phyloP scores from a whole-genome alignment of 2,329 filamentous ascomycete genomes.

The Diaporthe batatas region DNA sequence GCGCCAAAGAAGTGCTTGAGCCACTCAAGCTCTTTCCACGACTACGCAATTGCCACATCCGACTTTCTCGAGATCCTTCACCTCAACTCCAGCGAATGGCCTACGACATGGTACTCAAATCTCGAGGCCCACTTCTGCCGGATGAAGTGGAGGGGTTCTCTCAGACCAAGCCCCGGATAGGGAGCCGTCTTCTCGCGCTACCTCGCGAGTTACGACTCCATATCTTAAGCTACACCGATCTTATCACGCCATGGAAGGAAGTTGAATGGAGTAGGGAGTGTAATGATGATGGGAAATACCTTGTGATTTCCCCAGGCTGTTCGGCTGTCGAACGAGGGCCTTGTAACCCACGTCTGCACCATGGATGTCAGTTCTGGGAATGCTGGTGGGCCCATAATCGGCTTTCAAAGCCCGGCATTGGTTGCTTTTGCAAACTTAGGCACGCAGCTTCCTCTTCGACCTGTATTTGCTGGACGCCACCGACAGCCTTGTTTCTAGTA shows the following conservation, averaged over 20 bases:
- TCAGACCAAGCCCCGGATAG: not conserved
- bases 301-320: not conserved
- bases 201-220: not conserved
- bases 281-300: not conserved
- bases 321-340: rapidly evolving
- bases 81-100: not conserved
- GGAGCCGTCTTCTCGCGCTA: not conserved
- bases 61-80: not conserved
- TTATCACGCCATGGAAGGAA: not conserved
- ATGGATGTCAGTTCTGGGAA: not conserved
- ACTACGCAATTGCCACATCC: not conserved
- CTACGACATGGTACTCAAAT: not conserved
- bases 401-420: not conserved
- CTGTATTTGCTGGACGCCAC: not conserved
- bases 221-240: not conserved
- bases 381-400: not conserved
- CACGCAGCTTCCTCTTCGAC: constrained; percentile 1
- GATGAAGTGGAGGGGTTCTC: not conserved
- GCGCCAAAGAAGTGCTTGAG: not conserved
- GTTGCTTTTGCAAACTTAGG: not conserved
- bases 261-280: not conserved
- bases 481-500: not conserved
- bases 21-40: not conserved
- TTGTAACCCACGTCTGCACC: not conserved
- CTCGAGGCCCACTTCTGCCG: not conserved